phyloP scores from a whole-genome alignment of 2,329 filamentous ascomycete genomes.

The Endoconidiophora polonica region DNA sequence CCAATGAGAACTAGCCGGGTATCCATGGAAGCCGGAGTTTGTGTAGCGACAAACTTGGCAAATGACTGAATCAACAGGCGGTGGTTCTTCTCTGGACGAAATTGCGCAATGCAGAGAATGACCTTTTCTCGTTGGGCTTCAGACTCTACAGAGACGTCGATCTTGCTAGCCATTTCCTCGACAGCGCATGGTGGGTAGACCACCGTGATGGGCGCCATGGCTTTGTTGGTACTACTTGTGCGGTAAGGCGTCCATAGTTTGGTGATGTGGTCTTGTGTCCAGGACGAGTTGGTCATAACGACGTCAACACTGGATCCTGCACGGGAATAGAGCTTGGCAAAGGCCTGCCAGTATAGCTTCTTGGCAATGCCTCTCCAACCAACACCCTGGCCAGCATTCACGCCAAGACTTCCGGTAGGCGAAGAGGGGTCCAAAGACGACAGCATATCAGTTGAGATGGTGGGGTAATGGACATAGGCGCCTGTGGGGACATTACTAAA shows the following conservation, averaged over 20 bases:
- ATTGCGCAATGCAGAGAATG: constrained; percentile 89
- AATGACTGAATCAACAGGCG: constrained; percentile 73
- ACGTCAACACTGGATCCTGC: constrained; percentile 75
- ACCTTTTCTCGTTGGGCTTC: constrained; percentile 54
- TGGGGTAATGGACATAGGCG: constrained; percentile 95
- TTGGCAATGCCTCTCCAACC: constrained; percentile 58
- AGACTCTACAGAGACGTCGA: constrained; percentile 52
- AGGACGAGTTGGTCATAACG: constrained; percentile 94
- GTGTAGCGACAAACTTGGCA: constrained; percentile 50
- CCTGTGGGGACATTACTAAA: constrained; percentile 70
- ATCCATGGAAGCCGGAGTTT: constrained; percentile 31
- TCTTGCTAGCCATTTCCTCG: constrained; percentile 57
- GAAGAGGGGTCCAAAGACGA: constrained; percentile 54
- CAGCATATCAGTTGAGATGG: constrained; percentile 96
- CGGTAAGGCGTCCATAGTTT: constrained; percentile 56
- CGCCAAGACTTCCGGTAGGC: constrained; percentile 43
- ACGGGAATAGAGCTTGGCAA: constrained; percentile 66
- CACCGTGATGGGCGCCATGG: constrained; percentile 44
- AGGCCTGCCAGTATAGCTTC: constrained; percentile 69
- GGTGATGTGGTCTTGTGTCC: constrained; percentile 75
- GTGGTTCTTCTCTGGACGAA: constrained; percentile 95
- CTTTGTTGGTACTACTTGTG: constrained; percentile 22
- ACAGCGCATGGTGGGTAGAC: constrained; percentile 91
- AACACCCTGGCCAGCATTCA: constrained; percentile 68
- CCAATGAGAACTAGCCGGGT: constrained; percentile 71